These are phyloP conservation scores for Pyricularia grisea DNA, from an alignment of 2,329 filamentous ascomycete genomes.

Conservation along the genomic window DNA sequence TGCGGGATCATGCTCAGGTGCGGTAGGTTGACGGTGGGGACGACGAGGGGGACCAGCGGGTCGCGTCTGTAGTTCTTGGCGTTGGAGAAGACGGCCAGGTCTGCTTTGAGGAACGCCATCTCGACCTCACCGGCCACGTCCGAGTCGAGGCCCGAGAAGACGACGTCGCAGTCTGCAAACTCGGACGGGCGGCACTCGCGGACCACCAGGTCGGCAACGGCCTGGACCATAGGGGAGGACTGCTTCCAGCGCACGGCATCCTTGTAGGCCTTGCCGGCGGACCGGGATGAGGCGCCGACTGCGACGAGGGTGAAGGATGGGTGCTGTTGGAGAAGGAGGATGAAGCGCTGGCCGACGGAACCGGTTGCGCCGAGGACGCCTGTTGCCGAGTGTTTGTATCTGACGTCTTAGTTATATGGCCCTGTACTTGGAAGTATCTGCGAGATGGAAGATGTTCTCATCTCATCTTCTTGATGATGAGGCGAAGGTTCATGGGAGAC, in stretches of 20 bases:
- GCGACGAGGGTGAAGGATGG: conserved; percentile 80
- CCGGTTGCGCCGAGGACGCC: conserved; percentile 85
- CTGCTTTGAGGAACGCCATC: conserved; percentile 79
- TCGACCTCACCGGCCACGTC: conserved; percentile 91
- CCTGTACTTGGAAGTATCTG: not conserved
- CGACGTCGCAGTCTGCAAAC: conserved; percentile 82
- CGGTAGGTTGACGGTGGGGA: conserved; percentile 85
- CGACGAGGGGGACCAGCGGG: conserved; percentile 82
- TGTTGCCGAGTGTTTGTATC: conserved; percentile 16
- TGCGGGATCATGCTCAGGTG: conserved; percentile 86
- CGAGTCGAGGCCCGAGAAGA: conserved; percentile 88
- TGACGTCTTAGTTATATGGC: not conserved
- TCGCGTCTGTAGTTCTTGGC: conserved; percentile 95
- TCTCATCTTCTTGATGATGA: not conserved
- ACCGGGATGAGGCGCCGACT: conserved; percentile 80
- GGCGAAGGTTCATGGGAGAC: not conserved
- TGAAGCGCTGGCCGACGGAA: conserved; percentile 91
- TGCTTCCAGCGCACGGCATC: conserved; percentile 97
- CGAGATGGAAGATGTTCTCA: not conserved
- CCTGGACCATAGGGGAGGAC: conserved; percentile 62
- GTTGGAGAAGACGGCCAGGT: conserved; percentile 92
- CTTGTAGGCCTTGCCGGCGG: conserved; percentile 87
- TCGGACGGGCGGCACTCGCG: conserved; percentile 74
- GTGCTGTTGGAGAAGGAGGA: conserved; percentile 81
- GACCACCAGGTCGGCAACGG: conserved; percentile 72